Conservation (phyloP, 2,329 filamentous ascomycete species). For the Fusarium pilosicola region DNA sequence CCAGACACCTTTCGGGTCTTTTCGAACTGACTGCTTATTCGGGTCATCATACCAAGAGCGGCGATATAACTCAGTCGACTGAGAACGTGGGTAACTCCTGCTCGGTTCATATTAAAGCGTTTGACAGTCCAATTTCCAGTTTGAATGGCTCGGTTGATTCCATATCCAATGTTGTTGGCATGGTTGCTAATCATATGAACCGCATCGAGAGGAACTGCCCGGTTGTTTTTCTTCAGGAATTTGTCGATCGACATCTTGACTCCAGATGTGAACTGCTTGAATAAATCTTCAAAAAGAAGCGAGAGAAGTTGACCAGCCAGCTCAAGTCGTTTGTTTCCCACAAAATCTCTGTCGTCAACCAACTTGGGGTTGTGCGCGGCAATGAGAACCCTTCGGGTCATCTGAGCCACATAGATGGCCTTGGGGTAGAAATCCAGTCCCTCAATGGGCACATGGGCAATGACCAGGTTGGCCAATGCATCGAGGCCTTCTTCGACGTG, state of each 20-base stretch:
- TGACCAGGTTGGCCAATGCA: constrained; percentile 89
- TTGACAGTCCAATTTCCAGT: constrained; percentile 98
- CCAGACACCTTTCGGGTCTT: constrained; percentile 98
- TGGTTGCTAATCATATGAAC: constrained; percentile 85
- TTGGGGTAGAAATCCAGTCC: constrained; percentile 97
- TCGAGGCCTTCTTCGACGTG: constrained; percentile 93
- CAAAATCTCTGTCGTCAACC: constrained; percentile 96
- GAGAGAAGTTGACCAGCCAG: constrained; percentile 94
- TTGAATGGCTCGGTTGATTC: constrained; percentile 95
- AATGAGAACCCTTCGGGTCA: constrained; percentile 96
- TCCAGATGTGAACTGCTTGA: constrained; percentile 92
- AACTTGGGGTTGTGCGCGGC: constrained; percentile 88
- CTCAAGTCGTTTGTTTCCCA: constrained; percentile 96
- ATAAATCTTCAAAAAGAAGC: constrained; percentile 94
- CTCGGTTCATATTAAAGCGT: constrained; percentile 98
- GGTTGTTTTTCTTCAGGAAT: constrained; percentile 90
- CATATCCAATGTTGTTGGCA: constrained; percentile 86
- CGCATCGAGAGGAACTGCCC: constrained; percentile 88
- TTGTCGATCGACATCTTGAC: constrained; percentile 96
- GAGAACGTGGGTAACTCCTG: constrained; percentile 94
- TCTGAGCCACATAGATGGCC: constrained; percentile 94
- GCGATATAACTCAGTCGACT: constrained; percentile 96
- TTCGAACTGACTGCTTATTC: constrained; percentile 98
- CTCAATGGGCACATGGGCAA: constrained; percentile 92
- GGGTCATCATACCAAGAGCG: constrained; percentile 98